Evolutionary conservation across 495 filamentous ascomycete species (phyloP).

Genomic region (Neurospora sp.): DNA sequence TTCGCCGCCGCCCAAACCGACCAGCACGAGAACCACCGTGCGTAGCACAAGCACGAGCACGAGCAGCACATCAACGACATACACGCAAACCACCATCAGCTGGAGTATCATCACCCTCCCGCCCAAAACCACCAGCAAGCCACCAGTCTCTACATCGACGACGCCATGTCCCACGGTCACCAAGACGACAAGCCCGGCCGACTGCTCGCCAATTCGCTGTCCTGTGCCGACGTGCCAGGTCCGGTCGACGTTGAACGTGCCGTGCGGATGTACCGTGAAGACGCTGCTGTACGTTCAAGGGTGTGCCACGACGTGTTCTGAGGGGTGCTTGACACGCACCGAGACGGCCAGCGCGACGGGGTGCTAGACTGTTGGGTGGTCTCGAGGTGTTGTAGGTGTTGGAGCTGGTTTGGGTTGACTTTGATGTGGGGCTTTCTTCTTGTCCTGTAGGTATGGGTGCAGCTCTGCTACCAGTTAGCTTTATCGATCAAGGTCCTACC

Average conservation of each 20-base stretch:
- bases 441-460: background rate
- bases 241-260: constrained; percentile 20
- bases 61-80: constrained; percentile 1
- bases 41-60: constrained; percentile 3
- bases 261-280: constrained; percentile 28
- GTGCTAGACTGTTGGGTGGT: background rate
- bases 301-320: constrained; percentile 28
- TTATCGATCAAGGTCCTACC: background rate
- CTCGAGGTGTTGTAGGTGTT: background rate
- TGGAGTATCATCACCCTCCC: constrained; percentile 19
- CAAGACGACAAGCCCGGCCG: constrained; percentile 26
- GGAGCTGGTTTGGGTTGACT: background rate
- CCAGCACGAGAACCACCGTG: background rate
- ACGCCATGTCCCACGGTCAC: constrained; percentile 30
- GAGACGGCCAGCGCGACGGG: constrained; percentile 18
- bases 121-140: constrained; percentile 4
- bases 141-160: background rate
- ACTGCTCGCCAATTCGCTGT: constrained; percentile 30
- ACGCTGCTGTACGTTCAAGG: constrained; percentile 31
- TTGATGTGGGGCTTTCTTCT: background rate
- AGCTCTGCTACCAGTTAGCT: background rate
- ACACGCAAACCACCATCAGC: constrained; percentile 10
- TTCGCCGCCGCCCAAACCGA: background rate
- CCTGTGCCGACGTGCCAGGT: constrained; percentile 31
- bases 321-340: constrained; percentile 26